Base-by-base conservation (phyloP, 257 asterid species). In the Nicotiana benthamiana region DNA sequence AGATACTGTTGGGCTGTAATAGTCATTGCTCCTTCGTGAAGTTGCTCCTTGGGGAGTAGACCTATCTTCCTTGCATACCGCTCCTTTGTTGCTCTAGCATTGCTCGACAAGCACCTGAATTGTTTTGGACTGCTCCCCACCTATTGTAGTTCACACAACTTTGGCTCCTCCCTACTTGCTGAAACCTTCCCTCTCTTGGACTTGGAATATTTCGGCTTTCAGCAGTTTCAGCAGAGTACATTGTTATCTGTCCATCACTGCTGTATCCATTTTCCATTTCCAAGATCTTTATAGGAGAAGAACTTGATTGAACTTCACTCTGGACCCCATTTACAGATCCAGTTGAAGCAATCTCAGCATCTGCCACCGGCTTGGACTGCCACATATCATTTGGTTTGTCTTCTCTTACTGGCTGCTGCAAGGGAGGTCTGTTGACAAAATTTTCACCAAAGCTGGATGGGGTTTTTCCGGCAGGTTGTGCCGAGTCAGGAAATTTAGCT, bases 191-290 rank as follows among this genome's bases (percentile, higher is more conserved):
- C 43, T 88, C 89, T 83, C 90, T 85, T 6, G 98, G 98, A 74
- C 98, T 92, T 0, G 97, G 80, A 79, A 84, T 87, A 59, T 96
- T 96, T 32, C 93, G 90, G 83, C 98, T 94, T 81, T 96, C 99
- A 32, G 99, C 99, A n/a, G 99, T 96, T 86, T 96, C 99, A 1
- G 99, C 99, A 20, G 99, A 96, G 83, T 96, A 96, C 98, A 94
- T 94, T 27, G 99, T 96, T 0, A 98, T 94, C 87, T 91, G 97
- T 60, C 99, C 99, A 57, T 92, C 99, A 4, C 98, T 96, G 77
- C 97, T 96, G 85, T 90, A 92, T 30, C 90, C 97, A 28, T 87
- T 89, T 9, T 79, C 88, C 80, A 83, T 48, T 79, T 87, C 92
- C 22, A 86, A 51, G 9, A 87, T 67, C 80, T 86, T 89, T 20